These are phyloP conservation scores for Plasmodium inui DNA, from an alignment of 169 alveolate species.

Conservation along the genomic window DNA sequence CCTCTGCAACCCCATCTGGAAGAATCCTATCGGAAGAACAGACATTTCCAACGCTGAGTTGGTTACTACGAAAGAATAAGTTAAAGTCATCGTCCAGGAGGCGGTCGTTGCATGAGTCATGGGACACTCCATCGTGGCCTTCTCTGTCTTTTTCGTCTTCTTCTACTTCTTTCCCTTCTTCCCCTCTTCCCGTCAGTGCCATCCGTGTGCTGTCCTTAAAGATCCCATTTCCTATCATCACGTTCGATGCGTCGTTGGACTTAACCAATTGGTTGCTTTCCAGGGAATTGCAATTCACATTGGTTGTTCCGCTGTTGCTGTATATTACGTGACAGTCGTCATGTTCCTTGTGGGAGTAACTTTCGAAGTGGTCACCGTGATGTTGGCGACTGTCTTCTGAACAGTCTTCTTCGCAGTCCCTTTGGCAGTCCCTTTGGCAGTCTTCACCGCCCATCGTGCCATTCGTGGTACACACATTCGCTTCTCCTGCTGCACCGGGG, in stretches of 20 bases:
- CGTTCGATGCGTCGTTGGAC: background rate
- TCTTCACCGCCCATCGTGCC: background rate
- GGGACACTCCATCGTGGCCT: background rate
- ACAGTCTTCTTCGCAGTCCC: too few relatives aligned
- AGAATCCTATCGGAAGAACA: background rate
- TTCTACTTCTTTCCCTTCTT: background rate
- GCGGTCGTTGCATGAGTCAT: background rate
- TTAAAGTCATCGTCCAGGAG: constrained; percentile 23
- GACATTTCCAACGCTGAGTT: background rate
- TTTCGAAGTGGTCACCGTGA: background rate
- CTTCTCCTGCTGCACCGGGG: background rate
- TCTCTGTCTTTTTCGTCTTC: background rate
- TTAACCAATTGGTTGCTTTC: constrained; percentile 10
- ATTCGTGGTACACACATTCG: background rate
- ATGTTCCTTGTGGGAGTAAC: background rate
- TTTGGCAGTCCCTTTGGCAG: too few relatives aligned
- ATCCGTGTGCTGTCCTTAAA: background rate
- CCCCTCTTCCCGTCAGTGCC: background rate
- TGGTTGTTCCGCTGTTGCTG: constrained; percentile 31
- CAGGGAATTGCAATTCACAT: constrained; percentile 7
- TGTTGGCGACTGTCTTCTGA: background rate
- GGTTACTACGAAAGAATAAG: constrained; percentile 6
- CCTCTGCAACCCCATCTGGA: background rate
- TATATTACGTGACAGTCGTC: background rate
- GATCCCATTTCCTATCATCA: background rate